Evolutionary conservation across 1,284 basidiomycete species (phyloP), one percentile per base, ranked within the genome.

Genomic region (Fomitopsis pinicola): DNA sequence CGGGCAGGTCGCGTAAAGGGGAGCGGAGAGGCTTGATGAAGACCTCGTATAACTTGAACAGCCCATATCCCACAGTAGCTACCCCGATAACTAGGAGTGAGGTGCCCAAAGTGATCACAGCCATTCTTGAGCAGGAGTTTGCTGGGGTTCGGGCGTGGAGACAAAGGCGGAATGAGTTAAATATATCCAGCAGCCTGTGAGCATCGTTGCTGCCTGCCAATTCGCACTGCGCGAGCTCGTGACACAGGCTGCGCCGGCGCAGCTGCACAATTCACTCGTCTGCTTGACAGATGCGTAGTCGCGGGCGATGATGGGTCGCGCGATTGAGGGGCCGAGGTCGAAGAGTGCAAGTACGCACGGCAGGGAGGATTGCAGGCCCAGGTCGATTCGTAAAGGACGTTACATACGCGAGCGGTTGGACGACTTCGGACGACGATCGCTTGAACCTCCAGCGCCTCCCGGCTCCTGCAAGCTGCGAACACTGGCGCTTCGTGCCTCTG

Each of bases 1-100:
- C 84, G 8, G 78, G 83, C 28, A 87, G 68, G 52, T 73, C 63
- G 28, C 77, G 76, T 10, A 85, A 63, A 0, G 82, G 77, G 2
- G 82, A 82, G 2, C 68, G 78, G 26, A 67, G 65, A 26, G 73
- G 68, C 17, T 48, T 63, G 40, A 58, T 48, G 4, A 66, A 5
- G 42, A 58, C 14, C 0, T 53, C 44, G 26, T 56, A 33, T 26
- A 67, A 17, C 42, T 63, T 65, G 54, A 59, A 64, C 12, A 65
- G 19, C 4, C 42, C 54, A n/a, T 60, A 19, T 6, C 28, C 59
- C 22, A 57, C 5, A 1, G 42, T 15, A 26, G 46, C 55, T 3
- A 33, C 30, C 15, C 55, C 45, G 6, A 61, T 3, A 38, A 44
- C 57, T 17, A 58, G 33, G 8, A 45, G 19, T 2, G 35, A 30